These are phyloP conservation scores for Phytophthora melonis DNA, from an alignment of 352 stramenopile species.

Conservation along the genomic window DNA sequence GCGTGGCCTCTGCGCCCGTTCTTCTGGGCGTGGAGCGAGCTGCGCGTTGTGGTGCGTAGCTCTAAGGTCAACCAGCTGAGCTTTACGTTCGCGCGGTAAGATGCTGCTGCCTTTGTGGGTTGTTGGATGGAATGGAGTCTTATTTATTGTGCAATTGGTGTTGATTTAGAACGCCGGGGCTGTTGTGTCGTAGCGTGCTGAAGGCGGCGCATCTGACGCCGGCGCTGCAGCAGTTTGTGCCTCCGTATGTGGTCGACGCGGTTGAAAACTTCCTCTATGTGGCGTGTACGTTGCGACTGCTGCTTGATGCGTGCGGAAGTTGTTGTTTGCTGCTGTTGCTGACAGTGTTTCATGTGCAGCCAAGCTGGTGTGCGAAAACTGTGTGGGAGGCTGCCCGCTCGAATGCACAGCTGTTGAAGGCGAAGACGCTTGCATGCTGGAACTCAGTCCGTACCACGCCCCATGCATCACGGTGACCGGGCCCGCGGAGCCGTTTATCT, in stretches of 20 bases:
- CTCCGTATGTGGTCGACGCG: slow-evolving; percentile 47
- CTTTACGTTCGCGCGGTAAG: slow-evolving; percentile 65
- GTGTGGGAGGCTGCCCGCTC: slow-evolving; percentile 68
- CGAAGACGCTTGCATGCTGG: slow-evolving; percentile 54
- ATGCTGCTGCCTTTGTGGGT: slow-evolving; percentile 7
- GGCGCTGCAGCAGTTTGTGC: slow-evolving; percentile 49
- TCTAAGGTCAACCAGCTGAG: slow-evolving; percentile 56
- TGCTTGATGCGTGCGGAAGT: neutral
- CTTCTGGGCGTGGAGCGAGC: slow-evolving; percentile 84
- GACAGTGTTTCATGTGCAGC: slow-evolving; percentile 39
- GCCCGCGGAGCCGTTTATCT: slow-evolving; percentile 66
- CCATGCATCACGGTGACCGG: slow-evolving; percentile 77
- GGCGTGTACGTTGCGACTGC: slow-evolving; percentile 41
- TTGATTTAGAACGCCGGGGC: slow-evolving; percentile 54
- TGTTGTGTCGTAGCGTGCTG: slow-evolving; percentile 63
- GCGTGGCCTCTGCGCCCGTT: slow-evolving; percentile 68
- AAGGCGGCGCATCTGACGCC: slow-evolving; percentile 51
- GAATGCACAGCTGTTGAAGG: slow-evolving; percentile 52
- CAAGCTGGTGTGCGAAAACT: slow-evolving; percentile 75
- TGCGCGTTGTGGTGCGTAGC: slow-evolving; percentile 70
- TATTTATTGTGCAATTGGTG: slow-evolving; percentile 12
- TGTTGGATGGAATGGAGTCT: neutral
- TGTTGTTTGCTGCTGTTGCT: neutral
- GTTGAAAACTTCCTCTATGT: slow-evolving; percentile 60
- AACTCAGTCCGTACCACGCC: slow-evolving; percentile 81